phyloP scores from a whole-genome alignment of 2,329 filamentous ascomycete genomes.

The Nemania sp. region DNA sequence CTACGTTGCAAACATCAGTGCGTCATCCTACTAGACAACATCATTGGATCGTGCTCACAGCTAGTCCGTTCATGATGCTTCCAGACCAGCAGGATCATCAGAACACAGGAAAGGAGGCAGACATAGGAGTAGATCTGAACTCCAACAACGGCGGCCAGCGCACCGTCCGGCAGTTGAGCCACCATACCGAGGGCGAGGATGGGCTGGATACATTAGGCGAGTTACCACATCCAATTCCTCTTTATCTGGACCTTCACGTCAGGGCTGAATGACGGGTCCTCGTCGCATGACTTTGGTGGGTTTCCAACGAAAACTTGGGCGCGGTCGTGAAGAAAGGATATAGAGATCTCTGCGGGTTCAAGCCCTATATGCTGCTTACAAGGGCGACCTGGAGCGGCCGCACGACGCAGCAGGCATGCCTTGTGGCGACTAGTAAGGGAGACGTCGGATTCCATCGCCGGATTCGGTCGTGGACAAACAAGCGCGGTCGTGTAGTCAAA shows the following conservation, averaged over 20 bases:
- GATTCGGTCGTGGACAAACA: no score
- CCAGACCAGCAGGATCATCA: slow-evolving; percentile 46
- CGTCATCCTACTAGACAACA: neutral
- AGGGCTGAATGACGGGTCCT: slow-evolving; percentile 1
- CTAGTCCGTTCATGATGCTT: slow-evolving; percentile 47
- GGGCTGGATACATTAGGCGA: slow-evolving; percentile 29
- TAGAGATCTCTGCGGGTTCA: neutral
- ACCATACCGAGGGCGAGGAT: slow-evolving; percentile 41
- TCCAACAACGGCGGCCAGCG: slow-evolving; percentile 40
- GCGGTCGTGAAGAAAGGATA: neutral
- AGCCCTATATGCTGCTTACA: neutral
- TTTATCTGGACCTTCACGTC: slow-evolving; percentile 10
- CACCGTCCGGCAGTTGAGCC: slow-evolving; percentile 43
- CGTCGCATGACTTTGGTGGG: neutral
- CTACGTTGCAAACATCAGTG: slow-evolving; percentile 35
- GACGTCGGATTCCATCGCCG: no score
- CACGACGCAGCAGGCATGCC: slow-evolving; percentile 10
- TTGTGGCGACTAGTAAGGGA: no score
- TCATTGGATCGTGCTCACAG: slow-evolving; percentile 41
- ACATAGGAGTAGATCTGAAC: slow-evolving; percentile 45
- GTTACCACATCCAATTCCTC: neutral
- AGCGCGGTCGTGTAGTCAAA: no score
- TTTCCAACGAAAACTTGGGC: neutral
- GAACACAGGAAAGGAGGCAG: slow-evolving; percentile 40
- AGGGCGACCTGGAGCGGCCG: slow-evolving; percentile 19